Evolutionary conservation across 2,329 filamentous ascomycete genomes (phyloP).

Genomic region (Ophiostoma tasmaniense): DNA sequence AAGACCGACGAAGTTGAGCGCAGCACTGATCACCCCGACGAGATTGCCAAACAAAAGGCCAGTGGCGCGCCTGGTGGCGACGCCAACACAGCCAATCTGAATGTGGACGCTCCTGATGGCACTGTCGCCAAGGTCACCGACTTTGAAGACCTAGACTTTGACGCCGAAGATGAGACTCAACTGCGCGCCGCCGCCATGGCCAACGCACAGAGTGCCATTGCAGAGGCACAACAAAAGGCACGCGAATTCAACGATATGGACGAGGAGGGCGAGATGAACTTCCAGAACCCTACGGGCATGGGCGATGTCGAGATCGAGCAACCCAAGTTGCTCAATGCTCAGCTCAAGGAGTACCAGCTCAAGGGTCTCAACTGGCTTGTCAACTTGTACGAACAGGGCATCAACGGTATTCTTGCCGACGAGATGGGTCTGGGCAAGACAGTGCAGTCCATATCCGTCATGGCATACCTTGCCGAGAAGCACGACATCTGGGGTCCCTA

Average conservation of each 20-base stretch:
- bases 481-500: constrained; percentile 99
- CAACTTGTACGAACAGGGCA: constrained; percentile 97
- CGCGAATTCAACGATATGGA: constrained; percentile 82
- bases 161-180: constrained; percentile 81
- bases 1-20: constrained; percentile 93
- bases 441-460: constrained; percentile 96
- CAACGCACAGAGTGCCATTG: constrained; percentile 91
- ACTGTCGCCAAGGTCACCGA: constrained; percentile 69
- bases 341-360: constrained; percentile 96
- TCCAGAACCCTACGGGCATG: constrained; percentile 94
- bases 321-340: constrained; percentile 83
- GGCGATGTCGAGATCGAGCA: constrained; percentile 92
- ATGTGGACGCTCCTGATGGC: constrained; percentile 34
- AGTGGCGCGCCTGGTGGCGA: background rate
- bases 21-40: constrained; percentile 73
- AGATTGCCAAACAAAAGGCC: constrained; percentile 45
- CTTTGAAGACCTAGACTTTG: constrained; percentile 92
- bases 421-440: constrained; percentile 99
- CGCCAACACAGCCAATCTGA: background rate
- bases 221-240: constrained; percentile 87
- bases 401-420: constrained; percentile 97
- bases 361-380: constrained; percentile 99
- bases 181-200: constrained; percentile 80
- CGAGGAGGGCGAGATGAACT: constrained; percentile 97
- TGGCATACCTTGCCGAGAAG: constrained; percentile 95